Evolutionary conservation across 306 rosid genomes (phyloP).

Genomic region (Spatholobus suberectus): DNA sequence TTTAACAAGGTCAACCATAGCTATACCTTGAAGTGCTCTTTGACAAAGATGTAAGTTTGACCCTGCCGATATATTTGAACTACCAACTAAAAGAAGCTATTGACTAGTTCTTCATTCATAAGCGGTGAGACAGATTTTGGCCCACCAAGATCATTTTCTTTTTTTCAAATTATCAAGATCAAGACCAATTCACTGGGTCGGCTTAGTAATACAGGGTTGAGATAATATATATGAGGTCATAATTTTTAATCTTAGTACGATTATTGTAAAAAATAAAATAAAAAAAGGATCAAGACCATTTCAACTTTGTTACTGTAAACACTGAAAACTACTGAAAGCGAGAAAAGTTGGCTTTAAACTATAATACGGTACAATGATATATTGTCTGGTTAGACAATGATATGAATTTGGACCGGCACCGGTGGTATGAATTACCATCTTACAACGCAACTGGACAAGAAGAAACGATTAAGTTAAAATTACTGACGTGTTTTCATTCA

Average conservation of each 20-base stretch:
- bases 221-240: too few species aligned
- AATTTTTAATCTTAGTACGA: too few species aligned
- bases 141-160: background rate
- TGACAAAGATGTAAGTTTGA: slow-evolving; percentile 21
- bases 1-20: slow-evolving; percentile 43
- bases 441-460: background rate
- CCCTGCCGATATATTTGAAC: background rate
- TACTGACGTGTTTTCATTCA: background rate
- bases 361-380: background rate
- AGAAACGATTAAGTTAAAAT: background rate
- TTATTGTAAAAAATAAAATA: too few species aligned
- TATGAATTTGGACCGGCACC: background rate
- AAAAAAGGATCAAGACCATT: slow-evolving; percentile 7
- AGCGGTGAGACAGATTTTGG: background rate
- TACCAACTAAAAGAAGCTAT: background rate
- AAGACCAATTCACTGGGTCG: too few species aligned
- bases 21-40: background rate
- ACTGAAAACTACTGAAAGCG: background rate
- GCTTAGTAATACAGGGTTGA: too few species aligned
- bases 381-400: background rate
- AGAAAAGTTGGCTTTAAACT: background rate
- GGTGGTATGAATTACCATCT: background rate
- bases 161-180: background rate
- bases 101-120: background rate
- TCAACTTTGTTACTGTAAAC: background rate